Base-by-base conservation (phyloP, 2,329 filamentous ascomycete species). In the Aspergillus sp. region DNA sequence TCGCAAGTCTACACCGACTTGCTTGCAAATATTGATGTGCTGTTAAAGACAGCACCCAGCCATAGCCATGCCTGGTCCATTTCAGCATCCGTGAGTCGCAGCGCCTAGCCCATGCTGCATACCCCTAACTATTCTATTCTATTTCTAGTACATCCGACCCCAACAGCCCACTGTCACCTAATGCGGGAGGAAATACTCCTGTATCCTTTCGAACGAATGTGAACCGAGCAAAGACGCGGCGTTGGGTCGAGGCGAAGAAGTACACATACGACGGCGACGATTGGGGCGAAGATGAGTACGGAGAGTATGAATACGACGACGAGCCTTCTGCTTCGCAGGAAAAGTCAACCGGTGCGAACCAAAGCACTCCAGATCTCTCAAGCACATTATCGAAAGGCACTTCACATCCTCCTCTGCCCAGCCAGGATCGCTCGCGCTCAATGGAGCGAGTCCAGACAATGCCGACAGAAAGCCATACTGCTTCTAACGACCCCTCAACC, bases 251-350 rank as follows among this genome's bases (percentile, higher is more conserved):
- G 71, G 94, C 94, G 41, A 94, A 93, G 77, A 84, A 87, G 61
- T 89, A 91, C 69, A 91, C 87, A 73, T 98, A 98, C 73, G 93
- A 94, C 71, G 94, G 93, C 65, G 93, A 96, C 71, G 94, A 97
- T 72, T 97, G 94, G 93, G 94, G 92, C 41, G 90, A 87, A 38
- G 80, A 80, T 48, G 84, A 85, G 53, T 84, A 83, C 59, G 87
- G 89, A 41, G 86, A 89, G 8, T 85, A 87, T 61, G 85, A 87
- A n/a, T 85, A 88, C 34, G 82, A 84, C 59, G 84, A 87, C n/a
- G 84, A 88, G 43, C 81, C 83, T 61, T 82, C 84, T 65, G 70
- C 69, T 11, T 61, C 70, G 7, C 64, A 71, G 23, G 64, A 67
- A 31, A 65, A 64, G 49, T 70, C 69, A 31, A 63, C 67, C 17